Base-by-base conservation (phyloP, 805 yeast genomes). In the Blastobotrys chiropterorum region DNA sequence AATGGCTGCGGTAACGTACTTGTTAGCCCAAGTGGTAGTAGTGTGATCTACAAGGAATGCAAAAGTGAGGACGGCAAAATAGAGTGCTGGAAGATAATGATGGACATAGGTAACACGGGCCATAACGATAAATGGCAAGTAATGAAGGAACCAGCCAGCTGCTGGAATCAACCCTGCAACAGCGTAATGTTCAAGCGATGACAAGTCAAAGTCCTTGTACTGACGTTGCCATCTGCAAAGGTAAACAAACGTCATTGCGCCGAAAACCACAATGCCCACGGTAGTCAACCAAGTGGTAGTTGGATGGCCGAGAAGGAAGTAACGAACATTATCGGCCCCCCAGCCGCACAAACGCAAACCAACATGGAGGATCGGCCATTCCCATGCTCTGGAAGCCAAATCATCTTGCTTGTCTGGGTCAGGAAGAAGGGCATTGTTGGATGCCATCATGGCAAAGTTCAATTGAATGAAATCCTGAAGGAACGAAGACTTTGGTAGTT, bases 71-170 rank as follows among this genome's bases (percentile, higher is more conserved):
- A 90, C 84, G 48, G 98, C 98, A 73, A 92, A 92, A 71, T 86
- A 92, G 57, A 90, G 77, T 1, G 98, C 96, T 13, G 99, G 99
- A 59, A 90, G 80, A 69, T 92, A 92, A 68, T 92, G 99, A 71
- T 92, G 99, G 34, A 92, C 94, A 67, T 94, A 92, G 1, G 96
- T 90, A 52, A 94, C 97, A 74, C 99, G 86, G 11, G 95, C 90
- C 99, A 92, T 92, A 54, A 89, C 70, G 31, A 85, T 80, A 70
- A 92, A 92, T 34, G 99, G 98, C 62, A 86, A 65, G 69, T 75
- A 92, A 70, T 92, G 97, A 62, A 89, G 74, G 43, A 82, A 76
- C 97, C 97, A 92, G 8, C 96, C 96, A 42, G 87, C 64, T 72
- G 90, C 85, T 21, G 98, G 97, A 61, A 86, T 81, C 34, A 86